Evolutionary conservation across 1,284 basidiomycete species (phyloP).

Genomic region (Cutaneotrichosporon cutaneum): DNA sequence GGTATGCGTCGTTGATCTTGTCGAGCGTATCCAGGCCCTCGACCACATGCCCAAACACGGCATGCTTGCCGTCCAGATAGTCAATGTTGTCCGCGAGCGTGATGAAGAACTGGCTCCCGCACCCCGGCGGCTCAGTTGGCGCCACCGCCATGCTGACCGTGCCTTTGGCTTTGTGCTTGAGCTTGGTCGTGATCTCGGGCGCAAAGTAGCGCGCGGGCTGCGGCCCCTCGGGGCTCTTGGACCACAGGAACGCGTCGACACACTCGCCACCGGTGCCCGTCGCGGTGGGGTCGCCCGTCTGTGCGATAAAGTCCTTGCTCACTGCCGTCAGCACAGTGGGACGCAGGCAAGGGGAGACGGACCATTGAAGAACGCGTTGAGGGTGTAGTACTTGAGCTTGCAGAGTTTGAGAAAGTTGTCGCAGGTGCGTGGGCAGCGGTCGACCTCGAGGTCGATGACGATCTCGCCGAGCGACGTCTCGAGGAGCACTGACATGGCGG

Average conservation of each 20-base stretch:
- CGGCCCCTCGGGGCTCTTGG: conserved; percentile 51
- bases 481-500: conserved; percentile 83
- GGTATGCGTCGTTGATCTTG: conserved; percentile 86
- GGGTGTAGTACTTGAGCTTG: conserved; percentile 93
- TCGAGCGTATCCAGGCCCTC: conserved; percentile 91
- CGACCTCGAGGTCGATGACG: conserved; percentile 93
- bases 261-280: conserved; percentile 90
- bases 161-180: conserved; percentile 83
- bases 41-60: conserved; percentile 91
- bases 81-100: conserved; percentile 87
- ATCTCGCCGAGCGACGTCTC: conserved; percentile 95
- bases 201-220: conserved; percentile 75
- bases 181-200: conserved; percentile 67
- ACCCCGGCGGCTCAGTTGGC: conserved; percentile 68
- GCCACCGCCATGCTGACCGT: conserved; percentile 96
- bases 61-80: conserved; percentile 93
- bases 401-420: conserved; percentile 97
- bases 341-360: no score
- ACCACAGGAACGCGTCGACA: conserved; percentile 62
- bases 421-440: conserved; percentile 81
- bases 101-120: conserved; percentile 94
- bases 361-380: conserved; percentile 98
- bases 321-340: no score
- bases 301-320: conserved; percentile 94
- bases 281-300: conserved; percentile 91